Evolutionary conservation across 2,329 filamentous ascomycete species (phyloP), one percentile per base, ranked within the genome.

Genomic region (Fusarium caatingaense): DNA sequence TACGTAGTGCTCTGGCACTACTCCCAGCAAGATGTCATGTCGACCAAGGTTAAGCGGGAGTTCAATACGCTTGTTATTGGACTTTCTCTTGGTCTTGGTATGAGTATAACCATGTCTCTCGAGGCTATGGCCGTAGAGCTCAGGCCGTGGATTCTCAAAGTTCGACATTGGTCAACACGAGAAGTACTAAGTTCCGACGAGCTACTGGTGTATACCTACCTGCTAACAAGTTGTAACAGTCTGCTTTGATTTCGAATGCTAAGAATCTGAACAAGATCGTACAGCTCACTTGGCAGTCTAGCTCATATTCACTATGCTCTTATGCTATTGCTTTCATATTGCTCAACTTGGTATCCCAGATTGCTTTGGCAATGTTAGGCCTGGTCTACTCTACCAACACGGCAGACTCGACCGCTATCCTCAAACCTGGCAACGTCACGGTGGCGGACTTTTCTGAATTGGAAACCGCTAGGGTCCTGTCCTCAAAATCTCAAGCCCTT

Each of bases 41-140:
- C 69, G 3, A 63, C 68, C 11, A 12, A 23, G 4, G 72, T 75
- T 20, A 85, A 84, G 68, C 78, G 78, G 28, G 70, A 78, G 50
- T 85, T 82, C 68, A 85, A 84, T 57, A 75, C 80, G 0, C 66
- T 83, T n/a, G 80, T 84, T 21, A 83, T 82, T 1, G 82, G 78
- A 0, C 74, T 84, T 8, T 80, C 80, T 48, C 83, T 67, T 3
- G 68, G 68, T 11, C 68, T 71, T 9, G 68, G 68, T 8, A 37
- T 85, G 50, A 81, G 81, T 49, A 79, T 84, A 44, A 78, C 80
- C 4, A 82, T 77, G 66, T 78, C 79, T 9, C 76, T 85, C 23
- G 83, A 83, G 60, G 78, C 78, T 28, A 81, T 84, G 78, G 79
- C 82, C 6, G 72, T 77, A 16, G 82, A 83, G 62, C 73, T 83